Conservation (phyloP, 305 asterid species). For the Fraxinus floribunda region DNA sequence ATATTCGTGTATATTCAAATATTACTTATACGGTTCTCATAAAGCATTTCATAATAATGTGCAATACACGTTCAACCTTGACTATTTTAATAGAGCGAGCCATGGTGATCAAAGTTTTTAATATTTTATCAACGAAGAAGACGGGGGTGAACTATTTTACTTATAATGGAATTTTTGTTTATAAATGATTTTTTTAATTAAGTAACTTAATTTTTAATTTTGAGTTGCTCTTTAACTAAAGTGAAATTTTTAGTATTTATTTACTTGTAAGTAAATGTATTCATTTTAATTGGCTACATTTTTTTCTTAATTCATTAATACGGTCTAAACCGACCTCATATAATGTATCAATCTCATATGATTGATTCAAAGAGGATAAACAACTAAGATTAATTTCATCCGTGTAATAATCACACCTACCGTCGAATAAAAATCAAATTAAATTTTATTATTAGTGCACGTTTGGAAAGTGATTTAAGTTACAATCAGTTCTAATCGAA, state of each 20-base stretch:
- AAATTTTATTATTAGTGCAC: neutral
- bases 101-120: neutral
- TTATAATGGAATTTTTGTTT: neutral
- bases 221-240: neutral
- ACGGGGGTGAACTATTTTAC: neutral
- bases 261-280: no score
- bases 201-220: no score
- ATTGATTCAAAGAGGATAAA: neutral
- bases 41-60: no score
- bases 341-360: neutral
- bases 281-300: neutral
- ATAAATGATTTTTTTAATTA: no score
- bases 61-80: no score
- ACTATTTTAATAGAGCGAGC: neutral
- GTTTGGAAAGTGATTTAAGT: neutral
- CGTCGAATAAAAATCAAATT: neutral
- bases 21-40: no score
- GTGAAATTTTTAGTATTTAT: neutral
- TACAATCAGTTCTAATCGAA: neutral
- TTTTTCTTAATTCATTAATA: no score
- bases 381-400: neutral
- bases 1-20: no score
- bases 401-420: neutral
- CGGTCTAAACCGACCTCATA: neutral
- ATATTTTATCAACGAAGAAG: neutral